These are phyloP conservation scores for Lichtheimia hyalospora DNA, from an alignment of 371 early-diverging fungal genomes.

Conservation along the genomic window DNA sequence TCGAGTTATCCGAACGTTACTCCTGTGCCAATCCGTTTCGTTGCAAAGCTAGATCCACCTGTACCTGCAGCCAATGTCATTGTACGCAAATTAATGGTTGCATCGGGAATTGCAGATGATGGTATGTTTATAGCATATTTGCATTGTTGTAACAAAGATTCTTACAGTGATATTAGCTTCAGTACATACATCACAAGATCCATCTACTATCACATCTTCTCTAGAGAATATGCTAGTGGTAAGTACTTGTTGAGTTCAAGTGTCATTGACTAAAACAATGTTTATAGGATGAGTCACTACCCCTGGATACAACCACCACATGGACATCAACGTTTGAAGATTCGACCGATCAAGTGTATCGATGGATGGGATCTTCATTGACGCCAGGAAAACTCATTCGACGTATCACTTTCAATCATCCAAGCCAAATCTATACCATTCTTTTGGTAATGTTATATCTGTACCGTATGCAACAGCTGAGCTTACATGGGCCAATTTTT, in stretches of 20 bases:
- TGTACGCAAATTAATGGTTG: constrained; percentile 30
- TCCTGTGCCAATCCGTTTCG: constrained; percentile 40
- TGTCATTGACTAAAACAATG: background rate
- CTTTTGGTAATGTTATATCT: constrained; percentile 31
- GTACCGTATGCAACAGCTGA: background rate
- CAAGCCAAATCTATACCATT: constrained; percentile 51
- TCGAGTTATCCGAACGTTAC: constrained; percentile 20
- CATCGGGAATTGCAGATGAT: constrained; percentile 23
- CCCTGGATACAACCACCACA: background rate
- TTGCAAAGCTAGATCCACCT: constrained; percentile 40
- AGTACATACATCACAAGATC: background rate
- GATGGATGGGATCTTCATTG: constrained; percentile 21
- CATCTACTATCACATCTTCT: constrained; percentile 5
- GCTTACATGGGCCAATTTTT: background rate
- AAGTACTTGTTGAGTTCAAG: background rate
- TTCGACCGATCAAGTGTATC: constrained; percentile 29
- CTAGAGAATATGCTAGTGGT: constrained; percentile 35
- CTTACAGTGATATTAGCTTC: background rate
- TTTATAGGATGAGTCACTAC: background rate
- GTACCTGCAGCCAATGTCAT: constrained; percentile 32
- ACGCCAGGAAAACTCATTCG: constrained; percentile 40
- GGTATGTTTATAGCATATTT: background rate
- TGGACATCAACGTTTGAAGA: constrained; percentile 18
- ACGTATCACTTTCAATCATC: constrained; percentile 57
- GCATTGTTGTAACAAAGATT: background rate